These are phyloP conservation scores for Paraphoma chrysanthemicola DNA, from an alignment of 2,329 filamentous ascomycete genomes.

Conservation along the genomic window DNA sequence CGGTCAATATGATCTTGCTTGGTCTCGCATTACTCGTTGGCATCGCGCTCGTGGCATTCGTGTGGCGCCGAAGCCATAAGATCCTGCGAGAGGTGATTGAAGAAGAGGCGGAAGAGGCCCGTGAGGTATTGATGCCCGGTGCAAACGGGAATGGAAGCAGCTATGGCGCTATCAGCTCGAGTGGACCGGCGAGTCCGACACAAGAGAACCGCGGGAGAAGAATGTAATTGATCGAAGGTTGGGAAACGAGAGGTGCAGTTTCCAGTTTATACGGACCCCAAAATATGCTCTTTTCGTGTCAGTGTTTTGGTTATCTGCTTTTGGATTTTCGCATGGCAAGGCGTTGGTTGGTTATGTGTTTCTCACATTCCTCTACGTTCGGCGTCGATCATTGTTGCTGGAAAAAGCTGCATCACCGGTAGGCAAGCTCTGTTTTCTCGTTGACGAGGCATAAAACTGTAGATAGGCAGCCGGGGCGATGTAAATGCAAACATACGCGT, in stretches of 20 bases:
- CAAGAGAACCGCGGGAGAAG: slow-evolving; percentile 29
- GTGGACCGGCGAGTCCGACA: slow-evolving; percentile 13
- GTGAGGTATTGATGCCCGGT: slow-evolving; percentile 45
- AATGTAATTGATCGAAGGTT: slow-evolving; percentile 5
- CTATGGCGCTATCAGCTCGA: slow-evolving; percentile 29
- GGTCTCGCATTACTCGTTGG: slow-evolving; percentile 69
- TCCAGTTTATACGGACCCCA: too few relatives aligned
- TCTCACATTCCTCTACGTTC: background rate
- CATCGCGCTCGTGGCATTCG: slow-evolving; percentile 69
- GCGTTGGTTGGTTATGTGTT: background rate
- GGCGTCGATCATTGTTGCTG: background rate
- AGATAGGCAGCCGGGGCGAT: background rate
- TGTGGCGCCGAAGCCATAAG: slow-evolving; percentile 59
- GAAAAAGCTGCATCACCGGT: too few relatives aligned
- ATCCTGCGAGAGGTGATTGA: slow-evolving; percentile 49
- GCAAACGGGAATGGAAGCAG: slow-evolving; percentile 31
- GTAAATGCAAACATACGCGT: too few relatives aligned
- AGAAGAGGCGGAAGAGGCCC: slow-evolving; percentile 43
- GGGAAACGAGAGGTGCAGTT: background rate
- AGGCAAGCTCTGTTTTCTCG: background rate
- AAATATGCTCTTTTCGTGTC: background rate
- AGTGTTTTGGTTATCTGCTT: background rate
- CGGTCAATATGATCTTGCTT: slow-evolving; percentile 76
- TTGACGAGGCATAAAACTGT: background rate
- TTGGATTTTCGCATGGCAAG: background rate